Evolutionary conservation across 2,329 filamentous ascomycete genomes (phyloP).

Genomic region (Juglanconis juglandina): DNA sequence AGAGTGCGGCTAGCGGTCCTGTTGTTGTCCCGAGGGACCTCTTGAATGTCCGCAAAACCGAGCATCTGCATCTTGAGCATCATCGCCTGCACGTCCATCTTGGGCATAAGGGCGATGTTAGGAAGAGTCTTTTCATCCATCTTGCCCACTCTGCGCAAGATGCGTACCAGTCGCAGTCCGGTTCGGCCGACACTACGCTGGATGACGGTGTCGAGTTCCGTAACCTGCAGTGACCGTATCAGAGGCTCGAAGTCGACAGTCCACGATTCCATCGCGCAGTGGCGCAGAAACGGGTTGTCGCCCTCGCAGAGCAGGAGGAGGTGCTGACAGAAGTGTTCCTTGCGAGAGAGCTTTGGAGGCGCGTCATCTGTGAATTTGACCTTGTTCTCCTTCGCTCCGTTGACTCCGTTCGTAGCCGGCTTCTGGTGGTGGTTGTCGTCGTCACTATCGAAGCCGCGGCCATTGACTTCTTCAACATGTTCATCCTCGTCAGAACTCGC

Average conservation of each 20-base stretch:
- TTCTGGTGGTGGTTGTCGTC: slow-evolving; percentile 29
- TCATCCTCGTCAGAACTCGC: slow-evolving; percentile 38
- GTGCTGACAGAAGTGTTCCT: slow-evolving; percentile 66
- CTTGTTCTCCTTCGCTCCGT: slow-evolving; percentile 32
- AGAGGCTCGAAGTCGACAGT: slow-evolving; percentile 77
- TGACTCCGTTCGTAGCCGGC: slow-evolving; percentile 22
- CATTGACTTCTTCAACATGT: slow-evolving; percentile 24
- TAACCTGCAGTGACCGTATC: slow-evolving; percentile 65
- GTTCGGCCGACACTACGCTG: slow-evolving; percentile 71
- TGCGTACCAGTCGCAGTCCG: slow-evolving; percentile 78
- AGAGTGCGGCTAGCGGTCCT: slow-evolving; percentile 79
- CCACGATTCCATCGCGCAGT: slow-evolving; percentile 73
- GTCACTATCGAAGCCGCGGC: slow-evolving; percentile 35
- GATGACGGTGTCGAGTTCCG: slow-evolving; percentile 79
- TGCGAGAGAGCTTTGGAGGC: slow-evolving; percentile 40
- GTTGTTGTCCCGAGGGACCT: slow-evolving; percentile 84
- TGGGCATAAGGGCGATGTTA: slow-evolving; percentile 75
- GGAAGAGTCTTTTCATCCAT: slow-evolving; percentile 91
- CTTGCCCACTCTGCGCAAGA: slow-evolving; percentile 82
- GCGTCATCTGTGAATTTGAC: slow-evolving; percentile 51
- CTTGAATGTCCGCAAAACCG: slow-evolving; percentile 86
- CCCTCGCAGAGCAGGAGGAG: slow-evolving; percentile 70
- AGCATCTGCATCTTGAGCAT: slow-evolving; percentile 82
- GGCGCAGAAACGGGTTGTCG: slow-evolving; percentile 64
- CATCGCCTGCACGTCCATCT: slow-evolving; percentile 78